Base-by-base conservation (phyloP, 2,329 filamentous ascomycete species). In the Teratosphaeria destructans region DNA sequence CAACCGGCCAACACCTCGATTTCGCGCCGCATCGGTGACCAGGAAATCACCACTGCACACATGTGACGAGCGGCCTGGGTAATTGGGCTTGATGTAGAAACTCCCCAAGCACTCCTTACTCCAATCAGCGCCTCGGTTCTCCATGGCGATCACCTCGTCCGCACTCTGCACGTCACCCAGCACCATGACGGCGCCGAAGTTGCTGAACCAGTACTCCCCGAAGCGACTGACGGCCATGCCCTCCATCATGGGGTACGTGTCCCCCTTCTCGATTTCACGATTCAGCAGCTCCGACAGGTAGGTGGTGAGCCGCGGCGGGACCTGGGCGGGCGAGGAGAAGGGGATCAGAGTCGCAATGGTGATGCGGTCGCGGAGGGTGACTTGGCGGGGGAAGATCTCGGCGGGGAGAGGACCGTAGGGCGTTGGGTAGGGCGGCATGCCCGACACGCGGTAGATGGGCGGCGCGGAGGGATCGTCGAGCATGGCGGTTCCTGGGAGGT, bases 21-120 rank as follows among this genome's bases (percentile, higher is more conserved):
- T 79, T 12, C 78, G 71, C 29, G 73, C 73, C 10, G 72, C 75
- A 60, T 79, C 75, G 3, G 77, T 79, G 62, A 80, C 78, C 54
- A 80, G 65, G 62, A 80, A 81, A 5, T 76, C 77, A n/a, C 75
- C 76, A 82, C 88, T 84, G 78, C 90, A 95, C 56, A 95, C 84
- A 77, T 96, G 91, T 74, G 88, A 94, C 76, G 89, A 94, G 60
- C 91, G 83, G 55, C 91, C 91, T 0, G 91, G 90, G 73, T 95
- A 96, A 74, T 96, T 95, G 55, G 91, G 90, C 77, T 94, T 92
- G 79, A 95, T 89, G 76, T 94, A 95, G 76, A 95, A 95, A 76
- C 89, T 95, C 60, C 91, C 91, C 52, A 96, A 78, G 68, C 90
- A 95, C 68, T 88, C 81, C 69, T 85, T 86, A 64, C 85, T 82